These are phyloP conservation scores for Biscogniauxia mediterranea DNA, from an alignment of 2,329 filamentous ascomycete species.

Conservation along the genomic window DNA sequence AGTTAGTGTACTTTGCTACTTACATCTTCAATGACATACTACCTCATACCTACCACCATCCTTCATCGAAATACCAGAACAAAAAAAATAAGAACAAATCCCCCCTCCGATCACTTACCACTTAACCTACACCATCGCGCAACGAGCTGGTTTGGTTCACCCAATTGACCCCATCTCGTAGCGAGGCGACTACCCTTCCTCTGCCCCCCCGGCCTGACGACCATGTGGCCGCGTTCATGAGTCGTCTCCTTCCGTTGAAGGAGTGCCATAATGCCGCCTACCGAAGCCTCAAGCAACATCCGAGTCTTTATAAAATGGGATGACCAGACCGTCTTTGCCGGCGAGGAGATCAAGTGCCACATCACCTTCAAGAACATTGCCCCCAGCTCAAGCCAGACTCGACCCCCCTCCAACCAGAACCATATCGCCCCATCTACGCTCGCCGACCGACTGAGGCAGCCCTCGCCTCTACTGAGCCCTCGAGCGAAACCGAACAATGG, in stretches of 20 bases:
- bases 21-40: no score
- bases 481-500: constrained; percentile 43
- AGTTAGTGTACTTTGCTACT: no score
- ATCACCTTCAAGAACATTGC: constrained; percentile 94
- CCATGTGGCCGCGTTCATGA: constrained; percentile 29
- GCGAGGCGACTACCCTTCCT: background rate
- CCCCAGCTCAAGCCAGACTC: constrained; percentile 39
- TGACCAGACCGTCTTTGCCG: constrained; percentile 91
- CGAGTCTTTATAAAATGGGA: constrained; percentile 95
- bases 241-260: constrained; percentile 33
- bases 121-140: background rate
- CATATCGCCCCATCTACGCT: constrained; percentile 29
- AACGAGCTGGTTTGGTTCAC: background rate
- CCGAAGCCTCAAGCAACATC: constrained; percentile 63
- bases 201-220: constrained; percentile 13
- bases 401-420: constrained; percentile 24
- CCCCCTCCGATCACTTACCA: no score
- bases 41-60: no score
- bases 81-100: no score
- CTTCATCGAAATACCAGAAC: background rate
- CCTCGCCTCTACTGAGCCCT: constrained; percentile 42
- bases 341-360: constrained; percentile 91
- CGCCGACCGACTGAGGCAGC: constrained; percentile 36
- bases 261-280: constrained; percentile 47
- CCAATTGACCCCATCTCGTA: background rate